Percentiles rank a stretch among this genome's conserved stretches.
phyloP scores from a whole-genome alignment of 345 rosid genomes.

The Noccaea bulbosa region DNA sequence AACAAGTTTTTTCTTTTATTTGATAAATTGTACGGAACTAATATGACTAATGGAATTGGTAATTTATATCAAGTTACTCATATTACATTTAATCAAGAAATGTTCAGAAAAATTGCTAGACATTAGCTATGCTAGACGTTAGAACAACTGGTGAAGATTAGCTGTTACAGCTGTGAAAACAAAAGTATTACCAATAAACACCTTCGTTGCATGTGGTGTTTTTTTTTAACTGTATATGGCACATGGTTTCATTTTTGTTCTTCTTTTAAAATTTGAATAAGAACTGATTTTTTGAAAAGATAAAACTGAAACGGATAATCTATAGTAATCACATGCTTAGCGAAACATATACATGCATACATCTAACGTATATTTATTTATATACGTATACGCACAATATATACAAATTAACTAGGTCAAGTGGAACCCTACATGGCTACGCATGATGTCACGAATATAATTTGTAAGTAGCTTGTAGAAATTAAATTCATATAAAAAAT shows the following conservation, averaged over 20 bases:
- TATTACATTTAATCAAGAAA: not conserved
- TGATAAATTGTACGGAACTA: conserved; percentile 27
- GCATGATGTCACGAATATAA: conserved; percentile 30
- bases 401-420: conserved; percentile 26
- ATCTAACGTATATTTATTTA: not conserved
- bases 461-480: conserved; percentile 34
- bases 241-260: conserved; percentile 14
- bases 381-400: conserved; percentile 2
- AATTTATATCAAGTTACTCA: conserved; percentile 4
- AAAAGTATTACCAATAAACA: no score
- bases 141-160: no score
- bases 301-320: conserved; percentile 32
- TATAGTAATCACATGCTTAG: conserved; percentile 27
- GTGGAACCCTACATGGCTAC: conserved; percentile 14
- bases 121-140: no score
- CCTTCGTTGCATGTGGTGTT: no score
- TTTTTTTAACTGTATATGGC: not conserved
- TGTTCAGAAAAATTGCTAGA: no score
- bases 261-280: not conserved
- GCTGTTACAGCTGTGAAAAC: no score
- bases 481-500: conserved; percentile 16
- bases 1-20: not conserved
- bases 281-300: conserved; percentile 15
- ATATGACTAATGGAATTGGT: not conserved
- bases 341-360: conserved; percentile 13